These are phyloP conservation scores for Trichoderma arundinaceum DNA, from an alignment of 2,329 filamentous ascomycete genomes.

Conservation along the genomic window DNA sequence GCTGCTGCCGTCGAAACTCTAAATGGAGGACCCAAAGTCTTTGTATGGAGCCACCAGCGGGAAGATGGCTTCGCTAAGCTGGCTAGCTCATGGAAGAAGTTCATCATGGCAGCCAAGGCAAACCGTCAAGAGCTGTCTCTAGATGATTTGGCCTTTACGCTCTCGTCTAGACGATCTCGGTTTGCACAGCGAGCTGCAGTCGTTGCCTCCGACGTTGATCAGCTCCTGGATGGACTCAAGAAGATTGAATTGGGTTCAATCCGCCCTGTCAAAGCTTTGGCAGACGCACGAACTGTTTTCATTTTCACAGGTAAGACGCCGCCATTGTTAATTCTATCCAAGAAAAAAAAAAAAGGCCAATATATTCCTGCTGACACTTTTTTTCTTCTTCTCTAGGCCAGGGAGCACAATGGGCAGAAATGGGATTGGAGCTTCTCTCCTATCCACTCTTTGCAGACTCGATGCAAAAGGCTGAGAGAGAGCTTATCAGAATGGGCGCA, in stretches of 20 bases:
- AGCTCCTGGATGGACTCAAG: slow-evolving; percentile 21
- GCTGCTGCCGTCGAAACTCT: background rate
- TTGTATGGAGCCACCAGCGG: slow-evolving; percentile 27
- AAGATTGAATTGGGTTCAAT: slow-evolving; percentile 25
- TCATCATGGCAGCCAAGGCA: slow-evolving; percentile 7
- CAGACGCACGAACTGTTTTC: slow-evolving; percentile 14
- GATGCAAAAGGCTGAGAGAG: slow-evolving; percentile 8
- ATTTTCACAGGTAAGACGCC: slow-evolving; percentile 31
- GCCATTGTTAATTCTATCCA: background rate
- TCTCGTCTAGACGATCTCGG: slow-evolving; percentile 19
- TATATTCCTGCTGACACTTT: background rate
- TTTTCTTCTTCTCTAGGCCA: slow-evolving; percentile 16
- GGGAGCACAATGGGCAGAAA: slow-evolving; percentile 29
- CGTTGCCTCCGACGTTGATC: slow-evolving; percentile 23
- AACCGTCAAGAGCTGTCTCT: slow-evolving; percentile 24
- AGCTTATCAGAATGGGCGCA: slow-evolving; percentile 26
- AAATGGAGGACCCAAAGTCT: slow-evolving; percentile 12
- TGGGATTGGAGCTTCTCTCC: slow-evolving; percentile 25
- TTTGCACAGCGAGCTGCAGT: slow-evolving; percentile 20
- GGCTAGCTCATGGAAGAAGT: slow-evolving; percentile 24
- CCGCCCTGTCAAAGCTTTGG: slow-evolving; percentile 21
- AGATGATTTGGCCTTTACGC: slow-evolving; percentile 25
- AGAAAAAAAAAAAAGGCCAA: background rate
- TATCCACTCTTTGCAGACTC: slow-evolving; percentile 26
- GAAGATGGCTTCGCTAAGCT: slow-evolving; percentile 25